Evolutionary conservation across 176 grass and related monocot species (phyloP), one percentile per base, ranked within the genome.

Genomic region (Triticum turgidum): DNA sequence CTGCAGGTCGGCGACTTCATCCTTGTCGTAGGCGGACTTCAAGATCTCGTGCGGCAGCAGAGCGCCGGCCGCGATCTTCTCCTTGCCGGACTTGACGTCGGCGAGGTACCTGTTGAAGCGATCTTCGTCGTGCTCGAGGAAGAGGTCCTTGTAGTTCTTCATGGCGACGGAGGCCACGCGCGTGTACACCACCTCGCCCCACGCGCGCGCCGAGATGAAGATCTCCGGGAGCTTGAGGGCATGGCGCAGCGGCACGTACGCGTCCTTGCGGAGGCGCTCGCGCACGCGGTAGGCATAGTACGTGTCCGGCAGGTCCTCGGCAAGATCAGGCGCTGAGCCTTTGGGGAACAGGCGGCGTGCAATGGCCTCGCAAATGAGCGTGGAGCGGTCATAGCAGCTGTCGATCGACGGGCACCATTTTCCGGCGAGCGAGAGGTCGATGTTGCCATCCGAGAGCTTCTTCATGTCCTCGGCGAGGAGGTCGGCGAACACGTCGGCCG

Each of bases 291-390:
- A 94, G n/a, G 93, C 91, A 86, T 98, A 95, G 65, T 95, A 79
- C 6, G 29, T 45, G 74, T 95, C 93, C 5, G 80, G 51, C 24
- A 98, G 8, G n/a, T 86, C 86, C 8, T 20, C 35, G 44, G 66
- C 12, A 79, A 93, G 90, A 59, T 85, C 84, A 0, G 86, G 81
- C 25, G 89, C 70, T 27, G 88, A 90, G 12, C 84, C 73, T 38
- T 33, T 90, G 34, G 93, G 93, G 77, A 98, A 95, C 64, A 95
- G 88, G 33, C 85, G 88, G 24, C 91, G 88, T 10, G 88, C 93
- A 11, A 98, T 61, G 22, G 93, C 92, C 88, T 98, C 96, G 66
- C 96, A 94, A 77, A 98, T 81, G 44, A 98, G 90, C 27, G 88
- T 98, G 61, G 91, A 91, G 59, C 79, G 88, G 77, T 98, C 96